These are phyloP conservation scores for Trichothecium sympodiale DNA, from an alignment of 2,329 filamentous ascomycete genomes.

Conservation along the genomic window DNA sequence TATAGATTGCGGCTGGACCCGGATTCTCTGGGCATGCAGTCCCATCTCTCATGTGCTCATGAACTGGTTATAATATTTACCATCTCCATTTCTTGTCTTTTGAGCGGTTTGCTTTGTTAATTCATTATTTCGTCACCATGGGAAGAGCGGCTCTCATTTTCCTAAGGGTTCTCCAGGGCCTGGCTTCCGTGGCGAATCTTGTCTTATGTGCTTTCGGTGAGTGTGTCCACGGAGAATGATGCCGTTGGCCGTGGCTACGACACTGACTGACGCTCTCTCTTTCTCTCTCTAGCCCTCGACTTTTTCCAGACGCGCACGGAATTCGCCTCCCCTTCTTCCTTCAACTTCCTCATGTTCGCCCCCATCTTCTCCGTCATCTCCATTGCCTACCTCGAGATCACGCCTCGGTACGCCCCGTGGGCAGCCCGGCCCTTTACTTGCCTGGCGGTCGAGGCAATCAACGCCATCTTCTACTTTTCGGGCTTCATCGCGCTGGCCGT, in stretches of 20 bases:
- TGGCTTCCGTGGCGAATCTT: conserved; percentile 1
- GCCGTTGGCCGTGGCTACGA: no score
- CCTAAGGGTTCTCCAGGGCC: conserved; percentile 2
- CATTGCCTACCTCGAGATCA: conserved; percentile 39
- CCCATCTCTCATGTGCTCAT: no score
- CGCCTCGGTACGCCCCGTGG: conserved; percentile 32
- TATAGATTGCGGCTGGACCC: no score
- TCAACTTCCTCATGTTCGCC: conserved; percentile 47
- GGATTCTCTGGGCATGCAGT: neutral
- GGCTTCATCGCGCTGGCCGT: conserved; percentile 48
- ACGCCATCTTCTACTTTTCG: conserved; percentile 45
- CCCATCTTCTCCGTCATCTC: conserved; percentile 44
- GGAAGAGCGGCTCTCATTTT: conserved; percentile 1
- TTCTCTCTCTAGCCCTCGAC: conserved; percentile 47
- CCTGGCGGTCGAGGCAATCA: conserved; percentile 37
- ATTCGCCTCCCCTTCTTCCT: conserved; percentile 39
- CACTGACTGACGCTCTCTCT: no score
- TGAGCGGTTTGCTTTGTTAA: neutral
- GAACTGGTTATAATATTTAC: no score
- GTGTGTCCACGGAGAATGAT: no score
- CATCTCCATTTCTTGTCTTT: conserved; percentile 2
- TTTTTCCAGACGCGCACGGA: conserved; percentile 48
- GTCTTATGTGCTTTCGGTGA: neutral
- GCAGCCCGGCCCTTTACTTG: conserved; percentile 36
- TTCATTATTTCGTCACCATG: conserved; percentile 4